Evolutionary conservation across 768 basidiomycete species (phyloP), one percentile per base, ranked within the genome.

Genomic region (Lactarius sanguifluus): DNA sequence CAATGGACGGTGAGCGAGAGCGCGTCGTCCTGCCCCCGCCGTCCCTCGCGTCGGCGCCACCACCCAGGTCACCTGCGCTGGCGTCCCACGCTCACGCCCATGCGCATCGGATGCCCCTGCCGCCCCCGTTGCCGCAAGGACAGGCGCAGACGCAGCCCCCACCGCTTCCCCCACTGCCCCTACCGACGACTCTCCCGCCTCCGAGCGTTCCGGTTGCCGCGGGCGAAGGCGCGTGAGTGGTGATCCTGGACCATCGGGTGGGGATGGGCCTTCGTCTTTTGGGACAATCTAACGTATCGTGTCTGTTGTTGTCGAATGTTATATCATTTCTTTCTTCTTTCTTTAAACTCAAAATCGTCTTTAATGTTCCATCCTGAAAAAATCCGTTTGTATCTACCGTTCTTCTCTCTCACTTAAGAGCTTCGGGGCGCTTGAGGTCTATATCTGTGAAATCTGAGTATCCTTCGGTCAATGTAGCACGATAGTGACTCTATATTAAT

Each of bases 1-100:
- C 70, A 43, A 61, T 62, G 65, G 68, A 66, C n/a, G 68, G 65
- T 13, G 67, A 69, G 15, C 66, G 66, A 9, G 67, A 59, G 23
- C 68, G 65, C 32, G 52, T 62, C 9, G 61, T 67, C 8, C 45
- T 59, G 6, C 65, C 50, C 1, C 64, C 61, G 10, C 62, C 57
- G 5, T 10, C 60, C 32, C 52, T 1, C 7, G 40, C 12, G 32
- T n/a, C 28, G n/a, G 40, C 7, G 12, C 36, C 30, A 45, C 43
- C 57, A 1, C 16, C 28, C 3, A 50, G 61, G 18, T 15, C 56
- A 3, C 60, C 41, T 4, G 64, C 15, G 8, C 28, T 61, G 16
- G 41, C 38, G 5, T 52, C 47, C 0, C 50, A 52, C 10, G 38
- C 57, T 0, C 65, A 66, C 5, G 13, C 62, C 7, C 62, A 47